Percentiles rank a stretch among this genome's conserved stretches.
phyloP scores from a whole-genome alignment of 2,329 filamentous ascomycete genomes.

The Sporothrix sp. region DNA sequence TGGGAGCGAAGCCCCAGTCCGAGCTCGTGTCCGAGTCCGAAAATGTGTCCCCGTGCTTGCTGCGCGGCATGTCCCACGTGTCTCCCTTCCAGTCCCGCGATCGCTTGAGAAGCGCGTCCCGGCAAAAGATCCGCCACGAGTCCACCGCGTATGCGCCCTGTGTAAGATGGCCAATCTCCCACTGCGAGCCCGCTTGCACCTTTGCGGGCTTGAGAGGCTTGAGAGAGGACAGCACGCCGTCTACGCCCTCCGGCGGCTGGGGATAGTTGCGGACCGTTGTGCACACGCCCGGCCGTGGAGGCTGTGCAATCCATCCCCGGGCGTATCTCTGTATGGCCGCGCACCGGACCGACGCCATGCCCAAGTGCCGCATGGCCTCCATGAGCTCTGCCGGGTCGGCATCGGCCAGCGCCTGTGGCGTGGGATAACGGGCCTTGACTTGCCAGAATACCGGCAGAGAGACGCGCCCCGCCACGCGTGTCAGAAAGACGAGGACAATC shows the following conservation, averaged over 20 bases:
- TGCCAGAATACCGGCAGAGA: slow-evolving; percentile 68
- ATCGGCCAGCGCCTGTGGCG: slow-evolving; percentile 49
- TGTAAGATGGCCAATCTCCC: slow-evolving; percentile 81
- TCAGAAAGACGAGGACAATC: slow-evolving; percentile 75
- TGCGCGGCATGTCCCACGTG: not conserved
- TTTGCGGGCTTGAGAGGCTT: too few species aligned
- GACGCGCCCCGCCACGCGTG: slow-evolving; percentile 62
- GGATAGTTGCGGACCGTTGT: slow-evolving; percentile 43
- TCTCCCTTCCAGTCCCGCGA: slow-evolving; percentile 57
- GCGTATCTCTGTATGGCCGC: slow-evolving; percentile 61
- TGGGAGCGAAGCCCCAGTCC: not conserved
- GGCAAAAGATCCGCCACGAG: slow-evolving; percentile 89
- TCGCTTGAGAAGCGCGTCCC: slow-evolving; percentile 61
- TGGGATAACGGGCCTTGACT: slow-evolving; percentile 60
- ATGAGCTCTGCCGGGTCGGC: slow-evolving; percentile 47
- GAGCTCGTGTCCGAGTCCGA: not conserved
- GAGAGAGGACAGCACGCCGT: too few species aligned
- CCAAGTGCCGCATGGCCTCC: slow-evolving; percentile 57
- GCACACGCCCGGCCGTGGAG: slow-evolving; percentile 49
- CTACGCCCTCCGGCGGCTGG: slow-evolving; percentile 15
- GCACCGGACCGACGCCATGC: slow-evolving; percentile 59
- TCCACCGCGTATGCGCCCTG: slow-evolving; percentile 77
- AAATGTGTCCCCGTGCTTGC: not conserved
- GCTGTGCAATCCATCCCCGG: slow-evolving; percentile 52
- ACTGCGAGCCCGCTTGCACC: slow-evolving; percentile 35